Evolutionary conservation across 768 basidiomycete genomes (phyloP), one percentile per base, ranked within the genome.

Genomic region (Chalciporus sphaerocephalus): DNA sequence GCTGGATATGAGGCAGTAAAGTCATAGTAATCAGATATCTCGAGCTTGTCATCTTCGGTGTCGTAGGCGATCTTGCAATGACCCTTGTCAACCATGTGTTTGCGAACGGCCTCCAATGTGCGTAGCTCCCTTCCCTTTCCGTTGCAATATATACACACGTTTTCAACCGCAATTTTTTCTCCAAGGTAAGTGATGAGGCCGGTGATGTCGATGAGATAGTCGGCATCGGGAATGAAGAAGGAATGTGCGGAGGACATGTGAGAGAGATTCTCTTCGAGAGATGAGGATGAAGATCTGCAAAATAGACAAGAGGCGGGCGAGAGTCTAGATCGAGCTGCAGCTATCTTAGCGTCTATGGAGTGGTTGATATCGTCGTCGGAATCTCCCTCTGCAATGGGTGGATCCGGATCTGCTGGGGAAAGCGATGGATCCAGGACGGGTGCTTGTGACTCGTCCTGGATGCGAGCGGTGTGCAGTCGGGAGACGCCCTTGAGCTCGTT

Each of bases 21-120:
- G 66, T 96, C 92, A 69, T 98, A 99, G 61, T 75, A 97, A 54
- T 97, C 94, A 0, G 92, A 89, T 5, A 95, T 53, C 54, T 95
- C 94, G 42, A 94, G 78, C 33, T 83, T 79, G 59, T 97, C 92
- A 30, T 70, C 60, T 55, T 89, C 83, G 1, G 77, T 68, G 47
- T 92, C 90, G 65, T 95, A 98, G 0, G 90, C 87, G 52, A 99
- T 81, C 69, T 96, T 97, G 76, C 94, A 97, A 60, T 99, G 96
- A 47, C 80, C 77, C 70, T 98, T 98, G 73, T 94, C 94, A 32
- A 80, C 50, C 96, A 99, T 99, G 63, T 99, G 96, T 59, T 89
- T 90, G 54, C 93, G 74, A 5, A 91, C 93, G 0, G 94, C 95
- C 4, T 92, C 86, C 42, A 94, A 60, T 13, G 81, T 85, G 46